Evolutionary conservation across 2,329 filamentous ascomycete genomes (phyloP).

Genomic region (Coniochaeta sp.): DNA sequence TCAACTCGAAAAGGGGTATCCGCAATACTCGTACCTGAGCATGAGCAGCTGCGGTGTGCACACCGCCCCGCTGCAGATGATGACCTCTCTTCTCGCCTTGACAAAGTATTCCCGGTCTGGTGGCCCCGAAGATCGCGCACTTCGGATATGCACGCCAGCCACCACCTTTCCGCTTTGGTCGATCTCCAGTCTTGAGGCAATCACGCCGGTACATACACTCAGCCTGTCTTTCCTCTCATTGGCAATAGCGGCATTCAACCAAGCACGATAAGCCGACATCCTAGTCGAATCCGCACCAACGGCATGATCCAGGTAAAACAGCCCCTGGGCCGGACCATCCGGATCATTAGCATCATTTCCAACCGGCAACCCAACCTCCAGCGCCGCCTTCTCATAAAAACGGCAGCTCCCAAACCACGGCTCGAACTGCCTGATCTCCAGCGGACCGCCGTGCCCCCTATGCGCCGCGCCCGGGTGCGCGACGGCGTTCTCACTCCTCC

Average conservation of each 20-base stretch:
- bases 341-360: constrained; percentile 21
- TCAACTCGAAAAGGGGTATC: neutral
- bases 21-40: constrained; percentile 15
- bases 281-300: constrained; percentile 17
- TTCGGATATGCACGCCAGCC: constrained; percentile 16
- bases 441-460: constrained; percentile 19
- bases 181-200: constrained; percentile 20
- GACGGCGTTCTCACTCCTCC: constrained; percentile 19
- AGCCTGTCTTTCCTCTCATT: constrained; percentile 14
- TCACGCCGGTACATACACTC: constrained; percentile 21
- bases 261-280: constrained; percentile 19
- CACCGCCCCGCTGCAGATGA: constrained; percentile 21
- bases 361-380: constrained; percentile 18
- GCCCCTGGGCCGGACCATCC: constrained; percentile 17
- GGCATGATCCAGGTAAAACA: constrained; percentile 20
- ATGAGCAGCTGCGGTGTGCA: constrained; percentile 24
- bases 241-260: constrained; percentile 16
- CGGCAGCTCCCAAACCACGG: constrained; percentile 8
- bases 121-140: neutral
- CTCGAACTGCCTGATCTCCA: constrained; percentile 11
- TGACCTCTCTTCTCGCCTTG: constrained; percentile 20
- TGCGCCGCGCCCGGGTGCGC: constrained; percentile 8
- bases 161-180: constrained; percentile 12
- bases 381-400: constrained; percentile 16
- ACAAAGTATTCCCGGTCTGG: constrained; percentile 14